Evolutionary conservation across 805 yeast species (phyloP).

Genomic region (Ogataea chonburiensis): DNA sequence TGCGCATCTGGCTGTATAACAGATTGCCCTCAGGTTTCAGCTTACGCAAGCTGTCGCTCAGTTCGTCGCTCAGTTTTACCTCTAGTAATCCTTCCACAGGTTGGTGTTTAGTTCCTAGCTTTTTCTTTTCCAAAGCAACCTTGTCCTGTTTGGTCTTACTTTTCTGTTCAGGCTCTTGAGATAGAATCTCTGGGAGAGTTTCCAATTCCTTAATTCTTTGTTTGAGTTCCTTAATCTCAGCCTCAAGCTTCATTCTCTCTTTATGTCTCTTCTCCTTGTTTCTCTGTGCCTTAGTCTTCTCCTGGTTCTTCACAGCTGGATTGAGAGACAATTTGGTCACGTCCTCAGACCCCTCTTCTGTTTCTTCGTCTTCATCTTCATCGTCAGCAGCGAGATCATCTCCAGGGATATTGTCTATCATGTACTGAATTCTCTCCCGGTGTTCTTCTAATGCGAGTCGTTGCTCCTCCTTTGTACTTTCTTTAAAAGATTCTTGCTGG

Average conservation of each 20-base stretch:
- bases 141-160: conserved; percentile 17
- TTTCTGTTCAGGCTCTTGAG: conserved; percentile 5
- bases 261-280: conserved; percentile 65
- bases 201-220: conserved; percentile 58
- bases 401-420: conserved; percentile 63
- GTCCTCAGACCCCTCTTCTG: conserved; percentile 33
- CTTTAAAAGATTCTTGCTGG: conserved; percentile 61
- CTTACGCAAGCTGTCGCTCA: conserved; percentile 78
- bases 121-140: conserved; percentile 33
- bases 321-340: conserved; percentile 61
- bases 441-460: conserved; percentile 61
- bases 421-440: conserved; percentile 57
- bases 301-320: conserved; percentile 62
- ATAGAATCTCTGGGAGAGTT: conserved; percentile 44
- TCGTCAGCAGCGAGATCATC: conserved; percentile 49
- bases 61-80: conserved; percentile 85
- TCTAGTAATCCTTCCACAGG: conserved; percentile 50
- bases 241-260: conserved; percentile 54
- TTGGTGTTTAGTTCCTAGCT: conserved; percentile 44
- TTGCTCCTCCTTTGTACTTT: conserved; percentile 64
- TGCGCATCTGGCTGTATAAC: conserved; percentile 76
- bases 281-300: conserved; percentile 76
- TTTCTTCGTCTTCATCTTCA: conserved; percentile 39
- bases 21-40: conserved; percentile 90
- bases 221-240: conserved; percentile 56